Evolutionary conservation across 208 protist genomes (phyloP).

Genomic region (Crithidia sp.): DNA sequence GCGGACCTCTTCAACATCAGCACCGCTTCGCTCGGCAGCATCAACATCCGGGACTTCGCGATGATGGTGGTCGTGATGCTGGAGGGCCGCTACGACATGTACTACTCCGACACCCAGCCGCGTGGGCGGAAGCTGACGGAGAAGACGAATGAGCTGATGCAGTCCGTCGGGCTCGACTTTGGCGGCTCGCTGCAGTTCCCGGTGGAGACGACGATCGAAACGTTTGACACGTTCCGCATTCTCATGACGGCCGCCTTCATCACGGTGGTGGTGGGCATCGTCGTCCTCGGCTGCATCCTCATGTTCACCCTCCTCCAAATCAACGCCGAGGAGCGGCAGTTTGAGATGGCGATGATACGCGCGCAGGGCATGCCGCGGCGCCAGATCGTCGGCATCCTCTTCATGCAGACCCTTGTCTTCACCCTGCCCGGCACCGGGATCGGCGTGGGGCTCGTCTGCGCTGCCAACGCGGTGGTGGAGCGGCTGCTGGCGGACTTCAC

Average conservation of each 20-base stretch:
- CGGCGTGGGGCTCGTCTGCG: constrained; percentile 71
- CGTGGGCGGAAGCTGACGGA: constrained; percentile 58
- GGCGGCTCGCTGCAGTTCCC: constrained; percentile 64
- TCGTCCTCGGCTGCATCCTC: constrained; percentile 89
- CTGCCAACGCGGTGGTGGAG: constrained; percentile 76
- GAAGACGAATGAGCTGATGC: constrained; percentile 60
- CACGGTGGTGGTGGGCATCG: constrained; percentile 77
- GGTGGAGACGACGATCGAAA: constrained; percentile 46
- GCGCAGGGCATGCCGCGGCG: constrained; percentile 89
- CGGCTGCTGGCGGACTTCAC: constrained; percentile 66
- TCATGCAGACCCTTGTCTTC: constrained; percentile 89
- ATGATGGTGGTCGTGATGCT: constrained; percentile 73
- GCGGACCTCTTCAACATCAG: constrained; percentile 39
- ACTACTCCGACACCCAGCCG: constrained; percentile 49
- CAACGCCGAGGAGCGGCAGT: constrained; percentile 96
- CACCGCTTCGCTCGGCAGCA: constrained; percentile 1
- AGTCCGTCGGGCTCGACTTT: constrained; percentile 54
- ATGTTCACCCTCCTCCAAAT: constrained; percentile 93
- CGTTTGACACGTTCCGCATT: constrained; percentile 75
- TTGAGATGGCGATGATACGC: constrained; percentile 97
- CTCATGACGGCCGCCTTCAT: constrained; percentile 91
- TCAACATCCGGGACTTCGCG: constrained; percentile 67
- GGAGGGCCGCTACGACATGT: constrained; percentile 71
- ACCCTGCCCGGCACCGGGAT: constrained; percentile 86
- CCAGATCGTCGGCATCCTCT: constrained; percentile 82